A percentile compares a stretch with the other conserved stretches of the same genome.
Evolutionary conservation across 495 filamentous ascomycete genomes (phyloP).

Genomic region (Aspergillus sparsus): DNA sequence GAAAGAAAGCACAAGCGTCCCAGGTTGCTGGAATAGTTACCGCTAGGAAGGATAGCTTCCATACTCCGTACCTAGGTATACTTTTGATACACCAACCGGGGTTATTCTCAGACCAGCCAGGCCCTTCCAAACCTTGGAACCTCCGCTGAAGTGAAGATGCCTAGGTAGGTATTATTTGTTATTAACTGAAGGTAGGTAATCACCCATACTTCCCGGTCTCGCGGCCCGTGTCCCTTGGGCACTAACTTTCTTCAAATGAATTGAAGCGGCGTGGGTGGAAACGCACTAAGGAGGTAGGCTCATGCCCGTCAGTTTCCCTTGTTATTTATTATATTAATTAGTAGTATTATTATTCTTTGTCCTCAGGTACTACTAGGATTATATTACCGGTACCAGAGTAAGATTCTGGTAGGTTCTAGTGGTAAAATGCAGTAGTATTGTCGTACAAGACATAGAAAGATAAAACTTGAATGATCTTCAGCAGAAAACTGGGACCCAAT

Average conservation of each 20-base stretch:
- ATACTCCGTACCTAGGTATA: not conserved
- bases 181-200: too few relatives aligned
- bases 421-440: not conserved
- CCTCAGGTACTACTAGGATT: too few relatives aligned
- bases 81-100: not conserved
- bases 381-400: not conserved
- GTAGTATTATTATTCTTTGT: too few relatives aligned
- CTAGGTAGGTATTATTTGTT: too few relatives aligned
- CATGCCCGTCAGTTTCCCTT: not conserved
- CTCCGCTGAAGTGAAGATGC: too few relatives aligned
- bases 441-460: slow-evolving; percentile 14
- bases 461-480: slow-evolving; percentile 26
- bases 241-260: not conserved
- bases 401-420: slow-evolving; percentile 1
- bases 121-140: not conserved
- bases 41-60: not conserved
- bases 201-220: not conserved
- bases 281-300: not conserved
- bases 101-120: slow-evolving; percentile 1
- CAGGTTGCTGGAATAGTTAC: slow-evolving; percentile 22
- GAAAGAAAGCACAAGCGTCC: slow-evolving; percentile 28
- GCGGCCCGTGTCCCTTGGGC: not conserved
- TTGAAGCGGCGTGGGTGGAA: not conserved
- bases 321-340: too few relatives aligned
- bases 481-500: slow-evolving; percentile 26